These are phyloP conservation scores for Diaporthe destruens DNA, from an alignment of 2,329 filamentous ascomycete genomes.

Conservation along the genomic window DNA sequence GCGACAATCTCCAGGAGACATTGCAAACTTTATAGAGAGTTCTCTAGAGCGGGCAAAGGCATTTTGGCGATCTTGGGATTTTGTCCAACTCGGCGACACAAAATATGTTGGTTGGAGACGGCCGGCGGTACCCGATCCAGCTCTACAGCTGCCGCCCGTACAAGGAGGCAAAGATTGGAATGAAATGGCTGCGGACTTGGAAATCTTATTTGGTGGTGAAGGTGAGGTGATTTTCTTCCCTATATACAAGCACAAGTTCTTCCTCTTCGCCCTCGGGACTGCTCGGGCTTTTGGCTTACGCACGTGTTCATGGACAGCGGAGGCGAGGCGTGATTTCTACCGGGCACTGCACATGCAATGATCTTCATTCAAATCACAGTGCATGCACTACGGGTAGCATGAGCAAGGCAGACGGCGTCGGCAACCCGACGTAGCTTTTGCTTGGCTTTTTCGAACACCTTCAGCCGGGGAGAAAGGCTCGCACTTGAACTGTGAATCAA, in stretches of 20 bases:
- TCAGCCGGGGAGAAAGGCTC: background rate
- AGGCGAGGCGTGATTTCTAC: background rate
- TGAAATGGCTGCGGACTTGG: background rate
- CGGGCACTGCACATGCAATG: background rate
- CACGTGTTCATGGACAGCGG: background rate
- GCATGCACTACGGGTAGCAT: background rate
- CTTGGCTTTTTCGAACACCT: background rate
- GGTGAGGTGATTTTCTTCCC: background rate
- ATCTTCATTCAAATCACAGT: background rate
- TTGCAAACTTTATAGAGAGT: background rate
- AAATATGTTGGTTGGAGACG: background rate
- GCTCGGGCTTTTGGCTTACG: background rate
- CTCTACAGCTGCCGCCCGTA: background rate
- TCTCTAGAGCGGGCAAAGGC: background rate
- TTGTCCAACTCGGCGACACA: background rate
- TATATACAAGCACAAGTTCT: background rate
- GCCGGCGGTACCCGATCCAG: background rate
- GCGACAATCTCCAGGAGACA: background rate
- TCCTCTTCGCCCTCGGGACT: background rate
- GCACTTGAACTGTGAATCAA: background rate
- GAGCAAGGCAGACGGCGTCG: too few species aligned
- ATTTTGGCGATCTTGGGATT: background rate
- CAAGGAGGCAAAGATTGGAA: background rate
- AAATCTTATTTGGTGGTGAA: background rate
- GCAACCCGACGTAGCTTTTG: background rate